These are phyloP conservation scores for Botrytis fragariae DNA, from an alignment of 2,329 filamentous ascomycete species.

Conservation along the genomic window DNA sequence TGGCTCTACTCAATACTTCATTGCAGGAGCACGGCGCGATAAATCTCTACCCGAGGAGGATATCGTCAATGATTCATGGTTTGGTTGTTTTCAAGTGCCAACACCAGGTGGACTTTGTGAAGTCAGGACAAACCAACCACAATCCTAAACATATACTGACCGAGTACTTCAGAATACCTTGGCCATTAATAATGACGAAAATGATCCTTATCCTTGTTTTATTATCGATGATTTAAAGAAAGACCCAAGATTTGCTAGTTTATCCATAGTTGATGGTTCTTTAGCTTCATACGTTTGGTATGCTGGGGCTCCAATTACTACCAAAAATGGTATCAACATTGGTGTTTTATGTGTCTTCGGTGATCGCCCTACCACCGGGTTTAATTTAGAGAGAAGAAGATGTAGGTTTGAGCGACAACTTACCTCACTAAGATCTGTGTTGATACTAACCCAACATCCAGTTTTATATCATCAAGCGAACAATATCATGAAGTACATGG, in stretches of 20 bases:
- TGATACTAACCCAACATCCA: conserved; percentile 39
- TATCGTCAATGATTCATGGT: conserved; percentile 29
- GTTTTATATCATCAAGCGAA: conserved; percentile 46
- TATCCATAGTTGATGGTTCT: conserved; percentile 22
- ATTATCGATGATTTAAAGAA: conserved; percentile 19
- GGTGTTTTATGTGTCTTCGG: conserved; percentile 60
- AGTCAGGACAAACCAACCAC: conserved; percentile 22
- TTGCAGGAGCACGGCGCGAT: conserved; percentile 30
- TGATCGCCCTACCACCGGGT: conserved; percentile 33
- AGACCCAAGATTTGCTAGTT: conserved; percentile 20
- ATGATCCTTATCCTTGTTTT: conserved; percentile 20
- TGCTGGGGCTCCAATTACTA: conserved; percentile 22
- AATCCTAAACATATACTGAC: not conserved
- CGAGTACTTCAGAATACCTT: conserved; percentile 11
- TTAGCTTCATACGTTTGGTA: conserved; percentile 23
- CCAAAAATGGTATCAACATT: conserved; percentile 39
- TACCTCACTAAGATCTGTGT: conserved; percentile 45
- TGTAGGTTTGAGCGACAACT: conserved; percentile 30
- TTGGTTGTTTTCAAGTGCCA: conserved; percentile 31
- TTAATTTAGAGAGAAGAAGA: conserved; percentile 17
- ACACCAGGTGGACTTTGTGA: conserved; percentile 35
- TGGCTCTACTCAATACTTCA: conserved; percentile 31
- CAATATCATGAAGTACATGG: conserved; percentile 58
- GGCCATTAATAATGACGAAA: not conserved
- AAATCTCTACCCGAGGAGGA: conserved; percentile 11